Evolutionary conservation across 257 asterid genomes (phyloP).

Genomic region (Ligustrum vulgare): DNA sequence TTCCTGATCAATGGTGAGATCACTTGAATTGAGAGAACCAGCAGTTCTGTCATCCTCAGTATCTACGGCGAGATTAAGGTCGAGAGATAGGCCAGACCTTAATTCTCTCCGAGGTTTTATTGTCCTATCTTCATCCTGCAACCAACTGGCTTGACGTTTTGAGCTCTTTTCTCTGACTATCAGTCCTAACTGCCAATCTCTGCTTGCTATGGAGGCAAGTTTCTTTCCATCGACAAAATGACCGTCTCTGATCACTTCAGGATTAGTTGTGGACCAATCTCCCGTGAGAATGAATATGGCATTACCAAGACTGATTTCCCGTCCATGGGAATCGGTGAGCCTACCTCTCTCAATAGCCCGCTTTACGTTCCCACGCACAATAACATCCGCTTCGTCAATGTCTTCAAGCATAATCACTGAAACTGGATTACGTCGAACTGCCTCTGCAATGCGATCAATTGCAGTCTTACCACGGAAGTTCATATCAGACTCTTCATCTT

Average conservation of each 20-base stretch:
- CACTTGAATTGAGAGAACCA: conserved; percentile 78
- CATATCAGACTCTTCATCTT: conserved; percentile 42
- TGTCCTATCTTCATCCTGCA: conserved; percentile 39
- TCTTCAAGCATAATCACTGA: conserved; percentile 86
- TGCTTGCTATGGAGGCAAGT: conserved; percentile 42
- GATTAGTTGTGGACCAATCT: conserved; percentile 64
- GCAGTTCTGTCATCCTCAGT: conserved; percentile 53
- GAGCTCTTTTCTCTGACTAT: conserved; percentile 49
- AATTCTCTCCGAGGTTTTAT: conserved; percentile 45
- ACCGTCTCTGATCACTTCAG: conserved; percentile 34
- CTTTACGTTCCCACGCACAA: conserved; percentile 58
- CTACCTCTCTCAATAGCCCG: conserved; percentile 77
- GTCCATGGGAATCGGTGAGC: conserved; percentile 78
- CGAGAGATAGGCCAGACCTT: conserved; percentile 52
- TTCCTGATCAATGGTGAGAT: conserved; percentile 68
- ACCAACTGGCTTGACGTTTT: conserved; percentile 60
- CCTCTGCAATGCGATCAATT: conserved; percentile 76
- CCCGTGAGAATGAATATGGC: conserved; percentile 73
- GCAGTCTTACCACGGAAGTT: conserved; percentile 74
- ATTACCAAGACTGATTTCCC: conserved; percentile 82
- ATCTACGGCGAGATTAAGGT: conserved; percentile 61
- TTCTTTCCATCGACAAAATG: conserved; percentile 46
- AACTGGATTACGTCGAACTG: conserved; percentile 65
- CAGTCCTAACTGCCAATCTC: conserved; percentile 63
- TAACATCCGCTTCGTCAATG: conserved; percentile 67